phyloP scores from a whole-genome alignment of 208 protist species.

The Wallacemonas sp. region DNA sequence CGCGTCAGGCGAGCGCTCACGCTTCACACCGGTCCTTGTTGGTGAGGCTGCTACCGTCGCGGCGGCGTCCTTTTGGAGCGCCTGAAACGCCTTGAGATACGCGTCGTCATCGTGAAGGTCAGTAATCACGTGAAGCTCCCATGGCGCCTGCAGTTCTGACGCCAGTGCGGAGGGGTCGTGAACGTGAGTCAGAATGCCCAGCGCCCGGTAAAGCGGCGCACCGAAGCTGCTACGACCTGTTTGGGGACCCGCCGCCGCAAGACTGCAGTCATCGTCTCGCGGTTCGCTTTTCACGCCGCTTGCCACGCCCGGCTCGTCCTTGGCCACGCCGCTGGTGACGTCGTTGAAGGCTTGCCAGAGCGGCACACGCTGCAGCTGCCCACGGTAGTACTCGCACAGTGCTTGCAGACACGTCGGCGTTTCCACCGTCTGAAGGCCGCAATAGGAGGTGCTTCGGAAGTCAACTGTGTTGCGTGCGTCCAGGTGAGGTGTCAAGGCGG shows the following conservation, averaged over 20 bases:
- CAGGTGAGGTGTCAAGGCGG: slow-evolving; percentile 3
- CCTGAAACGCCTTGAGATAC: slow-evolving; percentile 45
- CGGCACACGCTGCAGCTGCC: slow-evolving; percentile 60
- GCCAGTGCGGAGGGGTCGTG: slow-evolving; percentile 31
- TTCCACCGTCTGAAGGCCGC: slow-evolving; percentile 53
- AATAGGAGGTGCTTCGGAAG: slow-evolving; percentile 70
- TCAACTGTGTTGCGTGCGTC: slow-evolving; percentile 71
- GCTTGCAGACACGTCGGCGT: background rate
- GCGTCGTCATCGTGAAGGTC: slow-evolving; percentile 61
- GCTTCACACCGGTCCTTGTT: background rate
- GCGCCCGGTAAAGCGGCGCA: slow-evolving; percentile 27
- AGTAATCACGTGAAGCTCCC: slow-evolving; percentile 79
- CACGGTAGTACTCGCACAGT: slow-evolving; percentile 63
- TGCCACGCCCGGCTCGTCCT: slow-evolving; percentile 2
- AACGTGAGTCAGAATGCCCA: slow-evolving; percentile 80
- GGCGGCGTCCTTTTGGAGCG: slow-evolving; percentile 36
- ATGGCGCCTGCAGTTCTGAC: slow-evolving; percentile 46
- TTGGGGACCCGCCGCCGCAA: too few relatives aligned
- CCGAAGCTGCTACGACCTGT: background rate
- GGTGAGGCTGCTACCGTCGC: background rate
- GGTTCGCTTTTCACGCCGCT: background rate
- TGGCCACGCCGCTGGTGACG: background rate
- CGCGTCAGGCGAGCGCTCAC: background rate
- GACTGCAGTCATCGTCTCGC: background rate
- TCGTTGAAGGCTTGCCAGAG: slow-evolving; percentile 25